Conservation (phyloP, 345 rosid species). For the Mangifera indica region DNA sequence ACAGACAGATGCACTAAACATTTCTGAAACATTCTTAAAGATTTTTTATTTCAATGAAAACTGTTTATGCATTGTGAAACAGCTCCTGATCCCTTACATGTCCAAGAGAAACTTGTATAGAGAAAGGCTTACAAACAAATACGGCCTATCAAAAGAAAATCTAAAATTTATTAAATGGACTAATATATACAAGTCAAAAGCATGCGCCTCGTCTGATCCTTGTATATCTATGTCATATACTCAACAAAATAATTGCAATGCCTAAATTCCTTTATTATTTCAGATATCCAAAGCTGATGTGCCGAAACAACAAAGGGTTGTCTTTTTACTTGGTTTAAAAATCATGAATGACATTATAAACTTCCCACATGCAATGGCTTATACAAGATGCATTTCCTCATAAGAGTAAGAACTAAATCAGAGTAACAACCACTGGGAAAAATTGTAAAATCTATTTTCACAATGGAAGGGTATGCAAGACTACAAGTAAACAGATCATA, state of each 20-base stretch:
- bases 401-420: neutral
- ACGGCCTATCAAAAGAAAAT: neutral
- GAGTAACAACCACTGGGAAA: neutral
- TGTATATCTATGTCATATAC: too few species aligned
- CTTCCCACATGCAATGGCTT: neutral
- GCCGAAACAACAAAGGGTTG: neutral
- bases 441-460: neutral
- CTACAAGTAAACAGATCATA: too few species aligned
- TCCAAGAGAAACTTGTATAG: neutral
- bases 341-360: slow-evolving; percentile 1
- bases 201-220: too few species aligned
- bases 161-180: neutral
- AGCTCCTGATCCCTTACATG: neutral
- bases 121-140: neutral
- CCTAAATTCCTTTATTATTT: neutral
- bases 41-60: neutral
- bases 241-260: neutral
- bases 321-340: neutral
- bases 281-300: neutral
- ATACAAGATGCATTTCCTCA: neutral
- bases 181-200: too few species aligned
- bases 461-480: too few species aligned
- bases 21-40: neutral
- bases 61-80: neutral
- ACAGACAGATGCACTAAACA: neutral